Base-by-base conservation (phyloP, 345 rosid species). In the Viola odorata region DNA sequence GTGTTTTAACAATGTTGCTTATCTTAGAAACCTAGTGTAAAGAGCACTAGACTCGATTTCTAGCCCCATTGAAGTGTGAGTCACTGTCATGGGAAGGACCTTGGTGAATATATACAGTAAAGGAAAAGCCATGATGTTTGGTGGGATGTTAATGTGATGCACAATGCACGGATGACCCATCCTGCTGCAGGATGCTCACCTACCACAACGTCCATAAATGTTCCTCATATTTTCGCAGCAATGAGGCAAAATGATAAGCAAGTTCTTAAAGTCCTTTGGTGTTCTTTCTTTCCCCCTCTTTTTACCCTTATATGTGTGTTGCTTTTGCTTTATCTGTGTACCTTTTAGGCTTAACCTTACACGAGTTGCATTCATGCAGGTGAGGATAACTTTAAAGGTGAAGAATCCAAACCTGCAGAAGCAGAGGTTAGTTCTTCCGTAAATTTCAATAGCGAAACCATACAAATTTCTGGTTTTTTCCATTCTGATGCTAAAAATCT, bases 361-460 rank as follows among this genome's bases (percentile, higher is more conserved):
- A 59, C 23, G 38, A 60, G 40, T 42, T 39, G 58, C 36, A 42
- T 53, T 49, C 12, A 56, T 70, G 74, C 61, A 92, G 98, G 96
- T 66, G 98, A 92, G 69, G 97, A 87, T 50, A 79, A 70, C 66
- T 38, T 62, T 66, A 92, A 89, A 78, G 74, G 79, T 32, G 94
- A 89, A 32, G 98, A 89, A 64, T 57, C 94, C 45, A 89, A 89
- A 66, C 76, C 91, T 45, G 85, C 83, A 8, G 92, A 84, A 53
- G 75, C 81, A 23, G 85, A 84, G 89, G 96, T 84, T 53, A 57
- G 59, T 51, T 57, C 9, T 53, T 45, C 11, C n/a, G 41, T 13
- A 37, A 39, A 10, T 64, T 16, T 40, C 8, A 23, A 4, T 56
- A n/a, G 12, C 50, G 45, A 15, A 0, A 36, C 53, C 44, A 10